Evolutionary conservation across 805 yeast genomes (phyloP), one percentile per base, ranked within the genome.

Genomic region (Sugiyamaella valdiviana): DNA sequence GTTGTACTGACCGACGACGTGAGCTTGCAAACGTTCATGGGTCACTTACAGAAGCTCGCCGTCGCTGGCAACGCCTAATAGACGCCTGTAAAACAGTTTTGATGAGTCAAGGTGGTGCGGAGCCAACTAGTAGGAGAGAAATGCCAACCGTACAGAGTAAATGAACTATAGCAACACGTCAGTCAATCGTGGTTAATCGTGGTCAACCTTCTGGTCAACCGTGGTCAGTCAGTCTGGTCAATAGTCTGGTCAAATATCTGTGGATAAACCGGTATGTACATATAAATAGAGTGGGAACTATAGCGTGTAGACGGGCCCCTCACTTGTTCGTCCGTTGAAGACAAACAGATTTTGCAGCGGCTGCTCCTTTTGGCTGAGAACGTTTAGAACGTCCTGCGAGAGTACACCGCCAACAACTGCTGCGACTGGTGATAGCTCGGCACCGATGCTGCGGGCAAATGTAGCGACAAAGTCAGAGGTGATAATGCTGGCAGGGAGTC

Each of bases 1-100:
- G 85, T 87, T 57, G 97, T 93, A 43, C 80, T 91, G 65, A 93
- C 99, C 20, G 99, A 93, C 70, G 99, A 93, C 70, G 96, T 93
- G 45, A 82, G 91, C 47, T 74, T 93, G 67, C 96, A 91, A 71
- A 89, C 89, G 42, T 93, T 93, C 70, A 91, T 93, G 95, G 77
- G 83, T 44, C 98, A 93, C 68, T 78, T 93, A 63, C 95, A 90
- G 66, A 87, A 87, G 68, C 80, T 90, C 56, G 95, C 91, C 46
- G 97, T 91, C 39, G 67, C 70, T 49, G 76, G 75, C 20, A 56
- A 51, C n/a, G 20, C 39, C 14, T 41, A 36, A 15, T 40, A 16
- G 10, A 21, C 15, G 23, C 9, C 10, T 38, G 29, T 37, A 44
- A 37, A 24, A 26, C 32, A 26, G 9, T 24, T 26, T 12, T 26